phyloP scores from a whole-genome alignment of 2,329 filamentous ascomycete species.

The Talaromyces sp. region DNA sequence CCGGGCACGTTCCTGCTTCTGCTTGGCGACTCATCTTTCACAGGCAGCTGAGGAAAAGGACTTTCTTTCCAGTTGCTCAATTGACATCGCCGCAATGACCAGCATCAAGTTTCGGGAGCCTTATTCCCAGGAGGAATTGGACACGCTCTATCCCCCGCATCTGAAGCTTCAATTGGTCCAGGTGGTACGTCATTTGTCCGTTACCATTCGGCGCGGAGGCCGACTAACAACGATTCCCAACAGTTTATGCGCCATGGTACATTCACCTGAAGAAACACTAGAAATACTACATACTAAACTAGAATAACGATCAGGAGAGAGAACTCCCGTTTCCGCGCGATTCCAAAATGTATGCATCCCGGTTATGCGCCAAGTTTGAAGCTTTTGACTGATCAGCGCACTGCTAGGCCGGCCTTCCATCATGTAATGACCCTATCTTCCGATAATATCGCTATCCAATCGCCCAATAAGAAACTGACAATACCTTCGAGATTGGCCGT shows the following conservation, averaged over 20 bases:
- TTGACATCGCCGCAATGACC: constrained; percentile 58
- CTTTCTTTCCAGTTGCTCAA: background rate
- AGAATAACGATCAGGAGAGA: constrained; percentile 52
- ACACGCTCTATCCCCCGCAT: constrained; percentile 71
- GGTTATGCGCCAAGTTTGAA: background rate
- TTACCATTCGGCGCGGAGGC: background rate
- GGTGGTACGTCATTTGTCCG: constrained; percentile 51
- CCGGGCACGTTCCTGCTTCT: background rate
- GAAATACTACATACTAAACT: background rate
- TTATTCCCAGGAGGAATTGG: constrained; percentile 78
- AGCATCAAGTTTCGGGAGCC: constrained; percentile 68
- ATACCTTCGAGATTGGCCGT: constrained; percentile 69
- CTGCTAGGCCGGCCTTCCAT: constrained; percentile 46
- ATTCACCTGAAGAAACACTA: background rate
- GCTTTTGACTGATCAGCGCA: constrained; percentile 21
- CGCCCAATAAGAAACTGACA: background rate
- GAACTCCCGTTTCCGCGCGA: constrained; percentile 80
- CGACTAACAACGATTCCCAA: constrained; percentile 17
- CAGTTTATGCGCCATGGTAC: constrained; percentile 68
- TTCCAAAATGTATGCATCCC: constrained; percentile 66
- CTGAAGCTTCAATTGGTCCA: constrained; percentile 88
- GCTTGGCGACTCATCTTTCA: background rate
- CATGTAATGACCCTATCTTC: constrained; percentile 37
- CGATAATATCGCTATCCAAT: background rate
- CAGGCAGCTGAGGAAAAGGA: background rate